These are phyloP conservation scores for Quercus cerris DNA, from an alignment of 306 rosid genomes.

Conservation along the genomic window DNA sequence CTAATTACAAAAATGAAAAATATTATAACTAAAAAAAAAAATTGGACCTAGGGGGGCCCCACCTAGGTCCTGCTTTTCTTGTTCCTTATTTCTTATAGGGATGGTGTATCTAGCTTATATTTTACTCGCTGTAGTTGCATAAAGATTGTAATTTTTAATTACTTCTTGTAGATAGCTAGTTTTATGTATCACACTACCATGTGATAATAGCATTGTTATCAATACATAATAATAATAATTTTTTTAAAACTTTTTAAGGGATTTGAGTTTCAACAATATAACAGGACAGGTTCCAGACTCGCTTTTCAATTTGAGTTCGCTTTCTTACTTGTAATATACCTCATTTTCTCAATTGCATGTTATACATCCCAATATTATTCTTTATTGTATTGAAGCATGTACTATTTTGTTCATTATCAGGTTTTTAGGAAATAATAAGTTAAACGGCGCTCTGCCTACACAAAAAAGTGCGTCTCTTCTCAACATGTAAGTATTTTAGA, in stretches of 20 bases:
- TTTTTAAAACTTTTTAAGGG: constrained; percentile 39
- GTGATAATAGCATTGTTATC: not conserved
- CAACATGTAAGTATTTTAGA: constrained; percentile 47
- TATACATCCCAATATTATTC: constrained; percentile 1
- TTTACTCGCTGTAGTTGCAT: not conserved
- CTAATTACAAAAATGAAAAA: no score
- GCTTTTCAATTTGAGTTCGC: constrained; percentile 63
- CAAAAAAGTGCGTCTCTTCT: constrained; percentile 44
- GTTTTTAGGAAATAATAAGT: constrained; percentile 78
- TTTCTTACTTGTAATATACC: constrained; percentile 54
- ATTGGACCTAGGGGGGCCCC: no score
- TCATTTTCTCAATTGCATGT: not conserved
- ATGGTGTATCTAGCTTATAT: not conserved
- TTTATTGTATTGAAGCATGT: constrained; percentile 3
- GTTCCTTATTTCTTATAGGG: not conserved
- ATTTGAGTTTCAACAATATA: constrained; percentile 85
- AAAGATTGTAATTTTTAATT: no score
- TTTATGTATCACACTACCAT: no score
- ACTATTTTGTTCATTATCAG: constrained; percentile 25
- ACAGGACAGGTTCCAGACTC: constrained; percentile 52
- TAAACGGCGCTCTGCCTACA: constrained; percentile 56
- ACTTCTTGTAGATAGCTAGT: no score
- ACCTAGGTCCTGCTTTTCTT: no score
- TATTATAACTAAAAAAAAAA: no score
- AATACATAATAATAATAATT: not conserved